These are phyloP conservation scores for Teratosphaeria epicoccoides DNA, from an alignment of 2,329 filamentous ascomycete genomes.

Conservation along the genomic window DNA sequence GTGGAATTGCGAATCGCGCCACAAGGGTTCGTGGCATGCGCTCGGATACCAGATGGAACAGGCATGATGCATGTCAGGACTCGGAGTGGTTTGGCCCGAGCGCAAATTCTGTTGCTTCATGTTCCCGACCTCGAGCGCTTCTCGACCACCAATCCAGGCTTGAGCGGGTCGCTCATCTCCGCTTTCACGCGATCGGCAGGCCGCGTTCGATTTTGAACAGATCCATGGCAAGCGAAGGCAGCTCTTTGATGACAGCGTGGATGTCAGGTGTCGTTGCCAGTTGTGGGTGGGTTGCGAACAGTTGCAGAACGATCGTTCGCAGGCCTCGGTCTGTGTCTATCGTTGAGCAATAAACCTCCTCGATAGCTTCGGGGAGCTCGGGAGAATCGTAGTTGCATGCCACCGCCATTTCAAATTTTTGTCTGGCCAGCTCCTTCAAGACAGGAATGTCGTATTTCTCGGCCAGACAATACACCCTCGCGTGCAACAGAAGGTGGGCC, in stretches of 20 bases:
- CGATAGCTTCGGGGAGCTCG: slow-evolving; percentile 38
- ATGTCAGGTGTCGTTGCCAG: slow-evolving; percentile 37
- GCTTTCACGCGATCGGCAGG: slow-evolving; percentile 24
- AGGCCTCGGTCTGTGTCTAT: slow-evolving; percentile 40
- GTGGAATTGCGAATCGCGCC: not conserved
- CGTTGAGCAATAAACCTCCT: slow-evolving; percentile 40
- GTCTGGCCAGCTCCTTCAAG: slow-evolving; percentile 35
- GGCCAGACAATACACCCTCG: slow-evolving; percentile 39
- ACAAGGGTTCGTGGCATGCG: not conserved
- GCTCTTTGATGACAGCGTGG: slow-evolving; percentile 34
- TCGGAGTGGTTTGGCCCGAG: not conserved
- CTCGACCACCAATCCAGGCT: not conserved
- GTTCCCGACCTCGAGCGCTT: not conserved
- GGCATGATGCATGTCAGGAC: not conserved
- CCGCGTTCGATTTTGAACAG: slow-evolving; percentile 39
- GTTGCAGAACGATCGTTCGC: slow-evolving; percentile 37
- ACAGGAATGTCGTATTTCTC: slow-evolving; percentile 42
- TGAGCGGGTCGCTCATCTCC: not conserved
- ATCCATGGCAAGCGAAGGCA: slow-evolving; percentile 38
- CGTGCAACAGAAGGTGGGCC: slow-evolving; percentile 36
- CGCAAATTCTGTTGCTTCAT: not conserved
- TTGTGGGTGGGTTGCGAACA: slow-evolving; percentile 37
- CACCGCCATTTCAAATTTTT: slow-evolving; percentile 37
- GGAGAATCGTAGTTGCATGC: slow-evolving; percentile 33
- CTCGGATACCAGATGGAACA: not conserved